Evolutionary conservation across 768 basidiomycete species (phyloP), one percentile per base, ranked within the genome.

Genomic region (Phylloporus arenicola): DNA sequence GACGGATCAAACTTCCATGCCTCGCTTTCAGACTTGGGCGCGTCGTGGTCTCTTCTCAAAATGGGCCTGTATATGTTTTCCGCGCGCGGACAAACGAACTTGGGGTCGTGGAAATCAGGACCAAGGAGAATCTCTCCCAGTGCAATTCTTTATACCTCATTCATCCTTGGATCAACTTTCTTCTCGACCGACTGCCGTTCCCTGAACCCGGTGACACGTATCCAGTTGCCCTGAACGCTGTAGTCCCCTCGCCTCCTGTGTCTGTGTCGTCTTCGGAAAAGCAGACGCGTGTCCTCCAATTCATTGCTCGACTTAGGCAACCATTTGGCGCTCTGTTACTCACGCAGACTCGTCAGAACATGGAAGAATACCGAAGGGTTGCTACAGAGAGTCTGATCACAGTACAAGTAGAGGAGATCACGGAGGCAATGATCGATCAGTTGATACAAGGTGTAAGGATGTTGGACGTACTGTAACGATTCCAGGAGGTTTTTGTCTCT

Each of bases 151-250:
- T 56, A 1, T 19, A 11, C 4, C 42, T 56, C 6, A 24, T 55
- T 16, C 50, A 57, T 19, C 56, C 56, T 1, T 57, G 56, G 53
- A 56, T 57, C 1, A 39, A 43, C 27, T 50, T 47, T 10, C 51
- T 56, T 3, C 57, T 55, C 3, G 48, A 45, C 25, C 33, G 50
- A 42, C 41, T 14, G 6, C 33, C 33, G 6, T 34, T 34, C 33
- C 33, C 33, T 16, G 33, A 34, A 6, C 14, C 33, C 14, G 6
- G 14, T 16, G 13, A 2, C 33, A 14, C 14, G 14, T 6, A 34
- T 16, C 6, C 33, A 34, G 2, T 34, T 5, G 4, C 33, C 14
- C 10, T 31, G 30, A n/a, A 9, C 45, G 4, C 24, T 27, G 25
- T 9, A 4, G 20, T 35, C 0, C 43, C 51, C 31, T 31, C 0